Evolutionary conservation across 2,329 filamentous ascomycete species (phyloP).

Genomic region (Endoconidiophora laricicola): DNA sequence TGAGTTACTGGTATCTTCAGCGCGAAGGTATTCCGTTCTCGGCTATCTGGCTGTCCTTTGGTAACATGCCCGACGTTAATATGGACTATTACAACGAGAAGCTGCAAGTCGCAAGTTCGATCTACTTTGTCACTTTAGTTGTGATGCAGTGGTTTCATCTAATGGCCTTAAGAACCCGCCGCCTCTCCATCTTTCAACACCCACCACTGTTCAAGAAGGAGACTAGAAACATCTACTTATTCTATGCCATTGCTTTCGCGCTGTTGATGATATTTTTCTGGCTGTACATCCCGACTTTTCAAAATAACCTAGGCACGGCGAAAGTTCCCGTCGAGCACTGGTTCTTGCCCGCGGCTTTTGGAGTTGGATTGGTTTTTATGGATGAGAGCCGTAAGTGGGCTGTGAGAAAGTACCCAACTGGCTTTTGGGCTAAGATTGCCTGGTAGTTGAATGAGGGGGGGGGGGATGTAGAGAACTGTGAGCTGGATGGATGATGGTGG

Average conservation of each 20-base stretch:
- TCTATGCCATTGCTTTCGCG: constrained; percentile 81
- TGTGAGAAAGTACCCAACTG: constrained; percentile 41
- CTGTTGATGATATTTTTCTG: constrained; percentile 93
- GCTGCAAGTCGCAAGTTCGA: constrained; percentile 78
- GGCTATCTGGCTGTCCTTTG: constrained; percentile 90
- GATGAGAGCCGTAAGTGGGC: constrained; percentile 51
- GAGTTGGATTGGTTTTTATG: constrained; percentile 24
- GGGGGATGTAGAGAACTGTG: not conserved
- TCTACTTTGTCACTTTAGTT: constrained; percentile 81
- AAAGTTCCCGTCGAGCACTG: constrained; percentile 54
- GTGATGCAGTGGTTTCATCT: constrained; percentile 99
- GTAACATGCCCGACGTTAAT: constrained; percentile 85
- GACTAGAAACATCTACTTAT: constrained; percentile 84
- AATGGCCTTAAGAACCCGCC: constrained; percentile 92
- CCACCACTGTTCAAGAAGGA: constrained; percentile 72
- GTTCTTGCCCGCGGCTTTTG: constrained; percentile 62
- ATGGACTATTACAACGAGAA: constrained; percentile 77
- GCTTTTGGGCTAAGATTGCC: constrained; percentile 41
- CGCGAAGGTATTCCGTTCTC: constrained; percentile 75
- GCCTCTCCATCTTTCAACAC: constrained; percentile 81
- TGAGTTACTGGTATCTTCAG: constrained; percentile 82
- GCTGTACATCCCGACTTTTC: constrained; percentile 78
- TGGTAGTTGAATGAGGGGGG: constrained; percentile 24
- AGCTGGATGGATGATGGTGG: not conserved
- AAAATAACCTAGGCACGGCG: constrained; percentile 47